Conservation (phyloP, 148 eudicot genomes). For the Salicornia ramosissima region DNA sequence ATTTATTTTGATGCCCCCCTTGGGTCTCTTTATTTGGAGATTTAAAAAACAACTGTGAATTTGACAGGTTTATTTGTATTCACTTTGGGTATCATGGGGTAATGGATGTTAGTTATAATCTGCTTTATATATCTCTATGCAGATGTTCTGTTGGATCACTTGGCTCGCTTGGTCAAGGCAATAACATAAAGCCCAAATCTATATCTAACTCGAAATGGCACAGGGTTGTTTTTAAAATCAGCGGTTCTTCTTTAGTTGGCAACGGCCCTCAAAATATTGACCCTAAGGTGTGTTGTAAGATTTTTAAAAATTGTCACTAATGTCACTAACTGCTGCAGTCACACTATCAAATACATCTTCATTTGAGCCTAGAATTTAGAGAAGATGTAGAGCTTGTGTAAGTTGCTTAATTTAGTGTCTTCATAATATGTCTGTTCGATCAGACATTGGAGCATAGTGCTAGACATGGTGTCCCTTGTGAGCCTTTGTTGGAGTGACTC, state of each 20-base stretch:
- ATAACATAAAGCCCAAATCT: conserved; percentile 58
- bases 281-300: conserved; percentile 61
- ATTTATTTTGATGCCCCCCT: not conserved
- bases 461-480: not conserved
- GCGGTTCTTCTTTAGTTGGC: conserved; percentile 91
- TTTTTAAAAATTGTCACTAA: conserved; percentile 7
- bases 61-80: not conserved
- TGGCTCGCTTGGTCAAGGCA: conserved; percentile 52
- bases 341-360: not conserved
- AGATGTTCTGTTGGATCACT: conserved; percentile 56
- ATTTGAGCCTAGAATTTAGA: not conserved
- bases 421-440: not conserved
- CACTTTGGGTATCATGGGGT: not conserved
- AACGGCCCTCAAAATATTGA: conserved; percentile 72
- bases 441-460: conserved; percentile 1
- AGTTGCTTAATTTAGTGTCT: not conserved
- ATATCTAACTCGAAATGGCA: conserved; percentile 68
- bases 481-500: not conserved
- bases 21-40: not conserved
- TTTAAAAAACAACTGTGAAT: not conserved
- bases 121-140: conserved; percentile 22
- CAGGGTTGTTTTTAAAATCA: conserved; percentile 92
- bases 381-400: conserved; percentile 1
- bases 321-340: not conserved
- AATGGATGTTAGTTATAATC: conserved; percentile 4